Evolutionary conservation across 2,329 filamentous ascomycete genomes (phyloP).

Genomic region (Sclerotinia borealis): DNA sequence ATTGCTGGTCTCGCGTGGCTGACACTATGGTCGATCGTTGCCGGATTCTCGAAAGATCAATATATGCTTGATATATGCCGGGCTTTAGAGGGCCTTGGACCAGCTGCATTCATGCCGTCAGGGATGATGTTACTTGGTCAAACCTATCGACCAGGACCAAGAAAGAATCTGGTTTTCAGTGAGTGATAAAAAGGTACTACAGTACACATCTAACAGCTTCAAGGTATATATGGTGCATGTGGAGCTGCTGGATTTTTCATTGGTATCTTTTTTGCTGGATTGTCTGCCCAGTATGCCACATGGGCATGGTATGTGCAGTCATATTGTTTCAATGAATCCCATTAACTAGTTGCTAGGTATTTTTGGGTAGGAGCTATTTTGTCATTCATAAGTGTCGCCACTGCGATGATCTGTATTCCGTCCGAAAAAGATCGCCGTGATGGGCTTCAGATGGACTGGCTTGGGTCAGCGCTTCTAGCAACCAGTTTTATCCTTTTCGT

Average conservation of each 20-base stretch:
- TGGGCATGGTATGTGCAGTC: slow-evolving; percentile 53
- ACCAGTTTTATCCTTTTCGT: slow-evolving; percentile 61
- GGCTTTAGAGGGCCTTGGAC: slow-evolving; percentile 64
- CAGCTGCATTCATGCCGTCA: slow-evolving; percentile 62
- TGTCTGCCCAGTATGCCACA: slow-evolving; percentile 50
- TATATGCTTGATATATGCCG: slow-evolving; percentile 65
- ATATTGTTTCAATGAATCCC: background rate
- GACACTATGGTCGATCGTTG: slow-evolving; percentile 57
- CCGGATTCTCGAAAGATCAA: slow-evolving; percentile 61
- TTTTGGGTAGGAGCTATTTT: slow-evolving; percentile 60
- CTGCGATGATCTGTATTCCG: slow-evolving; percentile 44
- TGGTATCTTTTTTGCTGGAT: slow-evolving; percentile 60
- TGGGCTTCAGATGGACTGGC: slow-evolving; percentile 61
- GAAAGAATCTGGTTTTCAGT: slow-evolving; percentile 56
- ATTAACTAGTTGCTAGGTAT: slow-evolving; percentile 3
- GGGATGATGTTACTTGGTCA: slow-evolving; percentile 58
- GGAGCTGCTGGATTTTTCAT: slow-evolving; percentile 35
- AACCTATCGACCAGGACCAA: slow-evolving; percentile 56
- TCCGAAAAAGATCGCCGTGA: slow-evolving; percentile 35
- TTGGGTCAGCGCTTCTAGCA: slow-evolving; percentile 53
- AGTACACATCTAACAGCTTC: background rate
- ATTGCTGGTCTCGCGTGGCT: slow-evolving; percentile 55
- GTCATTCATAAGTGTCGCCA: slow-evolving; percentile 39
- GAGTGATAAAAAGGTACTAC: background rate
- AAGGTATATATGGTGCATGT: slow-evolving; percentile 11